Percentiles rank a stretch among this genome's conserved stretches.
Conservation (phyloP, 352 stramenopile genomes). For the Globisporangium takayamanum region DNA sequence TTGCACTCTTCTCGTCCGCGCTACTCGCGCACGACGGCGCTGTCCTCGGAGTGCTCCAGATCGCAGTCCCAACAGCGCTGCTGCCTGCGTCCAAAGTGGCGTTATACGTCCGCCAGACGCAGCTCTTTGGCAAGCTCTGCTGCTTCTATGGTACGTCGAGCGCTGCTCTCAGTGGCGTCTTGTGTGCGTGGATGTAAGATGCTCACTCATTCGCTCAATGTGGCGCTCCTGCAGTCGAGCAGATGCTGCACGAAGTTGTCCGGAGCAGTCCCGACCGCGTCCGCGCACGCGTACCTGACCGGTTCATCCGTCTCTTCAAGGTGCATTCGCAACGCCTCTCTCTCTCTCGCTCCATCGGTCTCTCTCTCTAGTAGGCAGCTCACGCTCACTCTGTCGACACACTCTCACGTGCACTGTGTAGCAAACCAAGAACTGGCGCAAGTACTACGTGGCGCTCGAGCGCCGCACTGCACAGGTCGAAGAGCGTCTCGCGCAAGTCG, state of each 20-base stretch:
- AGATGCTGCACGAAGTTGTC: slow-evolving; percentile 55
- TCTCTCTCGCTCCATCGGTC: background rate
- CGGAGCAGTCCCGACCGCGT: slow-evolving; percentile 46
- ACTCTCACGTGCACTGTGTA: background rate
- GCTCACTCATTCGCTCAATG: background rate
- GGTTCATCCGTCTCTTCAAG: slow-evolving; percentile 60
- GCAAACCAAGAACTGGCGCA: slow-evolving; percentile 70
- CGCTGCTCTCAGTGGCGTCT: background rate
- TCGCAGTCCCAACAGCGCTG: slow-evolving; percentile 28
- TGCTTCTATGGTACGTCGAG: slow-evolving; percentile 36
- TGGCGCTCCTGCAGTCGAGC: slow-evolving; percentile 33
- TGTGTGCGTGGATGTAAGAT: background rate
- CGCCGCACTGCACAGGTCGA: slow-evolving; percentile 25
- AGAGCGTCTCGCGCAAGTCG: slow-evolving; percentile 24
- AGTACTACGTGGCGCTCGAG: slow-evolving; percentile 61
- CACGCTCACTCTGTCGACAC: background rate
- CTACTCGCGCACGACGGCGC: slow-evolving; percentile 38
- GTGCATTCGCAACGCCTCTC: slow-evolving; percentile 8
- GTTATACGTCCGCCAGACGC: slow-evolving; percentile 4
- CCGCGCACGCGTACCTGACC: slow-evolving; percentile 31
- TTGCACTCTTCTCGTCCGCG: slow-evolving; percentile 36
- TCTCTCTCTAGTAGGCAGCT: background rate
- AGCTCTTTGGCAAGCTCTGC: slow-evolving; percentile 30
- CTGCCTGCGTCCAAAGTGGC: slow-evolving; percentile 5
- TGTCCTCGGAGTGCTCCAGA: slow-evolving; percentile 47